Percentiles rank a stretch among this genome's conserved stretches.
These are phyloP conservation scores for Sphagnum magellanicum DNA, from an alignment of 228 moss, liverwort and hornwort species.

Conservation along the genomic window DNA sequence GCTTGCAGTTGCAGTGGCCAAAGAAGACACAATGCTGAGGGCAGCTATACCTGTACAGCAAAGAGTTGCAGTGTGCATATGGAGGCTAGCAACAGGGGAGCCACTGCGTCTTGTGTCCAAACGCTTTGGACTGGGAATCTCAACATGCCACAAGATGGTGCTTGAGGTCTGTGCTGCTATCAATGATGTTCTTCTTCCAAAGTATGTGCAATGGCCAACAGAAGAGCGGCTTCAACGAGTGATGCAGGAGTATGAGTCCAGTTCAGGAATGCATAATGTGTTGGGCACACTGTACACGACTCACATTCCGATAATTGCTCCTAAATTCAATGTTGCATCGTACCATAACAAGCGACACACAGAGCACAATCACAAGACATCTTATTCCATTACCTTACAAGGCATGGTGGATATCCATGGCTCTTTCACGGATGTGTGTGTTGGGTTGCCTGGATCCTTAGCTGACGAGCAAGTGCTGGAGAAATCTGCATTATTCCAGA, in stretches of 20 bases:
- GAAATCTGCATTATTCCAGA: conserved; percentile 80
- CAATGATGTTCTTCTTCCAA: conserved; percentile 91
- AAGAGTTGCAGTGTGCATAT: conserved; percentile 97
- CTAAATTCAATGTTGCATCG: conserved; percentile 93
- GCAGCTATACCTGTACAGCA: conserved; percentile 97
- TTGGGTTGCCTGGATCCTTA: conserved; percentile 99
- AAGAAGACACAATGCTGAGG: conserved; percentile 97
- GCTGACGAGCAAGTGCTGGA: conserved; percentile 83
- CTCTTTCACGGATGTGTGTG: conserved; percentile 93
- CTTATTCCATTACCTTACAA: conserved; percentile 93
- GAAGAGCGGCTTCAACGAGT: conserved; percentile 72
- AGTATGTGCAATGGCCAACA: conserved; percentile 95
- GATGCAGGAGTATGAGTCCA: conserved; percentile 63
- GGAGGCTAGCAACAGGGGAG: conserved; percentile 97
- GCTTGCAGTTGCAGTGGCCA: conserved; percentile 83
- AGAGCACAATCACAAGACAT: conserved; percentile 90
- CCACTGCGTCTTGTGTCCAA: conserved; percentile 91
- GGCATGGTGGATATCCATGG: conserved; percentile 91
- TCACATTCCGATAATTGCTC: conserved; percentile 97
- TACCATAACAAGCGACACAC: conserved; percentile 95
- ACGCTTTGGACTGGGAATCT: conserved; percentile 96
- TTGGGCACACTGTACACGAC: conserved; percentile 93
- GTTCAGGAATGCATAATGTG: conserved; percentile 75
- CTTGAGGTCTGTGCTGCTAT: conserved; percentile 98
- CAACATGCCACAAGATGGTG: conserved; percentile 97